phyloP scores from a whole-genome alignment of 371 early-diverging fungal species.

The Syncephalastrum contaminatum region DNA sequence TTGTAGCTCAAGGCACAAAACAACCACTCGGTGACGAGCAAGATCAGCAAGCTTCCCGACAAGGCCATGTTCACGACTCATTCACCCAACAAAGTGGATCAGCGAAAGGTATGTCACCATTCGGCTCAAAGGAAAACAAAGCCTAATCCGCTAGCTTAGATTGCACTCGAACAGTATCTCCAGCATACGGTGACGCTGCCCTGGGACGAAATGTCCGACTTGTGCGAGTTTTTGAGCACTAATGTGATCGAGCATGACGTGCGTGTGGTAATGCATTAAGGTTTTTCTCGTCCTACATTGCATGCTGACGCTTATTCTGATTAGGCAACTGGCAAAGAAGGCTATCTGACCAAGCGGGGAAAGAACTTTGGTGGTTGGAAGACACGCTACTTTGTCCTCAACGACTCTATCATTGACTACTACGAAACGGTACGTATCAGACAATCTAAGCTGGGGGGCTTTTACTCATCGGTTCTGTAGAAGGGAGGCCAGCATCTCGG shows the following conservation, averaged over 20 bases:
- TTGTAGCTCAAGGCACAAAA: constrained; percentile 51
- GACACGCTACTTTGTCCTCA: constrained; percentile 71
- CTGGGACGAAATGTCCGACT: constrained; percentile 61
- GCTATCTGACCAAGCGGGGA: constrained; percentile 83
- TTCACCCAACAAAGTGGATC: constrained; percentile 74
- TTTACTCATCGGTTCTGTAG: constrained; percentile 22
- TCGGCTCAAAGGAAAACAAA: constrained; percentile 1
- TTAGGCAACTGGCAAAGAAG: constrained; percentile 51
- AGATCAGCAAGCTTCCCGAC: constrained; percentile 78
- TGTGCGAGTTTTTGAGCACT: constrained; percentile 77
- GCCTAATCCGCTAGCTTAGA: constrained; percentile 16
- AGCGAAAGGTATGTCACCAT: constrained; percentile 51
- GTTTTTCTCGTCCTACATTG: not conserved
- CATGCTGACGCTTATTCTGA: not conserved
- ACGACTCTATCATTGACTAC: constrained; percentile 64
- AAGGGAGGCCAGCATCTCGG: constrained; percentile 63
- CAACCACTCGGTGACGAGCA: constrained; percentile 43
- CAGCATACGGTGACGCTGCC: constrained; percentile 63
- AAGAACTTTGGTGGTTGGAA: constrained; percentile 91
- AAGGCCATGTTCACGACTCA: constrained; percentile 75
- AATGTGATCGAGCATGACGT: constrained; percentile 53
- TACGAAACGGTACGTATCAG: constrained; percentile 58
- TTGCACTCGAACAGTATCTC: constrained; percentile 77
- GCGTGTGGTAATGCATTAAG: constrained; percentile 12
- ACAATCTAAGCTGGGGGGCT: too few relatives aligned